Conservation (phyloP, 495 filamentous ascomycete genomes). For the Hypoxylon cercidicola region DNA sequence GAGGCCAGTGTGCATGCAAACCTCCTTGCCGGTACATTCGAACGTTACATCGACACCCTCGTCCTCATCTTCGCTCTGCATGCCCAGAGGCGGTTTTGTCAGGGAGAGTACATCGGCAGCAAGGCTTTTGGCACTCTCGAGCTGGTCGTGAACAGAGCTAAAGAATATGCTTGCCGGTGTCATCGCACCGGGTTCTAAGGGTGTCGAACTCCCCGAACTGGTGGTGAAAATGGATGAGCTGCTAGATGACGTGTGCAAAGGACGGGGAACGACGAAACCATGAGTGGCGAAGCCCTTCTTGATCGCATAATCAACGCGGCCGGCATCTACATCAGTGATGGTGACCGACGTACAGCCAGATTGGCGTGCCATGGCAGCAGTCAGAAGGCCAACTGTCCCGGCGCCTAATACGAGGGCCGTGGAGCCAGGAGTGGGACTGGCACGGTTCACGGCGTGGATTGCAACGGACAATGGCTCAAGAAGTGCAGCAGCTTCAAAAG, state of each 20-base stretch:
- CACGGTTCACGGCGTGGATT: conserved; percentile 80
- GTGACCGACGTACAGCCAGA: conserved; percentile 74
- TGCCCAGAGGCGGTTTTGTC: conserved; percentile 39
- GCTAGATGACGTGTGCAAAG: conserved; percentile 50
- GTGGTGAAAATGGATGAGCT: conserved; percentile 54
- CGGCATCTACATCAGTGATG: conserved; percentile 85
- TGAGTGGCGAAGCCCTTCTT: conserved; percentile 76
- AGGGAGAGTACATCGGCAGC: conserved; percentile 65
- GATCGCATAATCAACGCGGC: conserved; percentile 78
- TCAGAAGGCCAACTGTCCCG: conserved; percentile 84
- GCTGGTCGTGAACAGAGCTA: conserved; percentile 49
- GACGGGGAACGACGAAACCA: conserved; percentile 68
- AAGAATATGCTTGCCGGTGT: conserved; percentile 55
- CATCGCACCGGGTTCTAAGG: conserved; percentile 54
- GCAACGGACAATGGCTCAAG: conserved; percentile 89
- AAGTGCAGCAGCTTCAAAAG: conserved; percentile 79
- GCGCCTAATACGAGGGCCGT: conserved; percentile 85
- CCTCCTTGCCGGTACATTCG: conserved; percentile 91
- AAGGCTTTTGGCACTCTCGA: conserved; percentile 68
- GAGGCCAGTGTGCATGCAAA: conserved; percentile 86
- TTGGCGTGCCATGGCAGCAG: conserved; percentile 74
- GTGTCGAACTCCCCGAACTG: conserved; percentile 55
- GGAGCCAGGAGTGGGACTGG: conserved; percentile 59
- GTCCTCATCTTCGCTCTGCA: conserved; percentile 57
- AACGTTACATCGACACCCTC: conserved; percentile 82